Conservation (phyloP, 352 stramenopile species). For the Globisporangium megalacanthum region DNA sequence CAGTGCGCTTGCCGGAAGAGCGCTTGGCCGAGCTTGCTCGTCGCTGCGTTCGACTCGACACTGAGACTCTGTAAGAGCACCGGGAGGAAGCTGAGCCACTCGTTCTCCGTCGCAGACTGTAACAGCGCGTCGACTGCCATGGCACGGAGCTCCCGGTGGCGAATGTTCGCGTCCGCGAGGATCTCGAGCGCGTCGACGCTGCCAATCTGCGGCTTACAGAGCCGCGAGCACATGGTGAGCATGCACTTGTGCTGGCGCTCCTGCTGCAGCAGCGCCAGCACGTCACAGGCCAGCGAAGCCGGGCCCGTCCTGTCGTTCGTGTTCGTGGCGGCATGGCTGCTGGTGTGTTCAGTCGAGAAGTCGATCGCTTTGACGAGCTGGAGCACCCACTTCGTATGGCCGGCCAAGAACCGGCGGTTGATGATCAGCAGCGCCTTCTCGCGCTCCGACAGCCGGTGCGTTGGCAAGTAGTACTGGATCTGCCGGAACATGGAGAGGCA, state of each 20-base stretch:
- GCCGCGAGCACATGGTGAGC: slow-evolving; percentile 81
- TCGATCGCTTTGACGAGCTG: slow-evolving; percentile 84
- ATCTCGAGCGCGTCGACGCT: slow-evolving; percentile 80
- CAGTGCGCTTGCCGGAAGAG: slow-evolving; percentile 70
- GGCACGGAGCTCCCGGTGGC: slow-evolving; percentile 43
- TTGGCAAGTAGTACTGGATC: slow-evolving; percentile 85
- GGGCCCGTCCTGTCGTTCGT: slow-evolving; percentile 15
- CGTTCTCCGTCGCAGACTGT: slow-evolving; percentile 61
- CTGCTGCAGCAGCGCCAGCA: slow-evolving; percentile 58
- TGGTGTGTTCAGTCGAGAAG: slow-evolving; percentile 24
- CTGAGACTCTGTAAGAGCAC: slow-evolving; percentile 73
- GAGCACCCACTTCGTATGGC: slow-evolving; percentile 82
- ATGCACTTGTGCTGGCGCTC: slow-evolving; percentile 77
- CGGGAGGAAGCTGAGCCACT: slow-evolving; percentile 76
- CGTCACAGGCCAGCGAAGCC: slow-evolving; percentile 40
- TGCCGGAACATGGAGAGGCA: slow-evolving; percentile 85
- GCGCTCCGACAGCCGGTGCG: slow-evolving; percentile 60
- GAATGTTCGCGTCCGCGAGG: slow-evolving; percentile 61
- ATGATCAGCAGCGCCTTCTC: slow-evolving; percentile 75
- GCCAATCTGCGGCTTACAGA: slow-evolving; percentile 67
- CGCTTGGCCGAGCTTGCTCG: slow-evolving; percentile 61
- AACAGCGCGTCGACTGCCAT: slow-evolving; percentile 63
- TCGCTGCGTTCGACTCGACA: slow-evolving; percentile 51
- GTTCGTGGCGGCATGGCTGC: slow-evolving; percentile 19
- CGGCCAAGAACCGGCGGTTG: slow-evolving; percentile 69